Evolutionary conservation across 306 rosid species (phyloP).

Genomic region (Castanea mollissima): DNA sequence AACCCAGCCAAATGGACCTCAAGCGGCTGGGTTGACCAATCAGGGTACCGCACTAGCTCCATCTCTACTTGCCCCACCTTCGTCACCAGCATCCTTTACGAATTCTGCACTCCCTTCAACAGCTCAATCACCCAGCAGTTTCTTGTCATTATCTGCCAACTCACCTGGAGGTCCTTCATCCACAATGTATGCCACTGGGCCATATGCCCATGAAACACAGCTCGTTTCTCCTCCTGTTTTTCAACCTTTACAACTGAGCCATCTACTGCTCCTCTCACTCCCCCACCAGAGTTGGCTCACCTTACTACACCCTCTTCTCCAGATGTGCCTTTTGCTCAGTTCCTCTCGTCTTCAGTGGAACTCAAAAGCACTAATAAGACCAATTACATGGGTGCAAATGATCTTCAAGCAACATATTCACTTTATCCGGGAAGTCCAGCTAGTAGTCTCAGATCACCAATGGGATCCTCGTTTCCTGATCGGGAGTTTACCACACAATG

Average conservation of each 20-base stretch:
- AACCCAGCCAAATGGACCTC: constrained; percentile 83
- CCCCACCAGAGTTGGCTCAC: constrained; percentile 98
- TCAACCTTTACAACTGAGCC: constrained; percentile 98
- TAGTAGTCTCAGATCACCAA: constrained; percentile 70
- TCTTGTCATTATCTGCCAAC: constrained; percentile 81
- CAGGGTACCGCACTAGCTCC: constrained; percentile 80
- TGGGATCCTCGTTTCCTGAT: constrained; percentile 74
- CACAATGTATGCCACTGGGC: constrained; percentile 89
- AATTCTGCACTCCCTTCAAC: constrained; percentile 96
- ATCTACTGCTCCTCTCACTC: constrained; percentile 96
- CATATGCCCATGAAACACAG: constrained; percentile 93
- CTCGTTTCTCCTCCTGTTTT: constrained; percentile 94
- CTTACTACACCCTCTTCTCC: constrained; percentile 99
- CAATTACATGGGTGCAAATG: constrained; percentile 68
- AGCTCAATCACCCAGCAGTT: constrained; percentile 84
- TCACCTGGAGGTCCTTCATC: constrained; percentile 99
- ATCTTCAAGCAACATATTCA: constrained; percentile 84
- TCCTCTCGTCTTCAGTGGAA: constrained; percentile 78
- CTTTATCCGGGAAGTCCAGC: constrained; percentile 97
- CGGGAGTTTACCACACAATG: constrained; percentile 71
- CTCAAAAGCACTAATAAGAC: constrained; percentile 58
- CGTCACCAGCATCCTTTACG: constrained; percentile 94
- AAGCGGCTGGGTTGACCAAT: constrained; percentile 58
- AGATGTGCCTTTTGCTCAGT: constrained; percentile 95
- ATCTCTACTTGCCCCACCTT: constrained; percentile 94